Evolutionary conservation across 2,329 filamentous ascomycete species (phyloP).

Genomic region (Aspergillus fijiensis): DNA sequence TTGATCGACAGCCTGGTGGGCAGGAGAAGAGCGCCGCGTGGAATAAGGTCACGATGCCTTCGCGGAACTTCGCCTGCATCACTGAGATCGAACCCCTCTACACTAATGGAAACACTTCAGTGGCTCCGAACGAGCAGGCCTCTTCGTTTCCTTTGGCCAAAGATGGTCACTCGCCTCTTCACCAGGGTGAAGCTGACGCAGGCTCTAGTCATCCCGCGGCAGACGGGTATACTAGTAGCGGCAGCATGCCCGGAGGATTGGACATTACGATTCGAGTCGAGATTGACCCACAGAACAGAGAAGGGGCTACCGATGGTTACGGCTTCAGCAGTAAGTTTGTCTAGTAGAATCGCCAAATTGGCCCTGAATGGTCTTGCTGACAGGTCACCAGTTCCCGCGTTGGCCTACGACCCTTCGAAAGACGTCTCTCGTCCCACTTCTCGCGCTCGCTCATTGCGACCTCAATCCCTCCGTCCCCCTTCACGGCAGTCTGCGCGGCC

Average conservation of each 20-base stretch:
- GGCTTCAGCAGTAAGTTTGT: slow-evolving; percentile 48
- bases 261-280: slow-evolving; percentile 49
- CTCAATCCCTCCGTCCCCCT: slow-evolving; percentile 13
- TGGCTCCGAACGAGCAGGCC: slow-evolving; percentile 21
- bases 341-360: background rate
- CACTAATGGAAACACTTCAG: slow-evolving; percentile 23
- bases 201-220: slow-evolving; percentile 78
- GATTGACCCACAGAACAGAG: slow-evolving; percentile 44
- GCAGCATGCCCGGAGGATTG: slow-evolving; percentile 43
- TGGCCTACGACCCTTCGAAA: slow-evolving; percentile 15
- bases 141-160: slow-evolving; percentile 43
- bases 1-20: slow-evolving; percentile 60
- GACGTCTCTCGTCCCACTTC: slow-evolving; percentile 15
- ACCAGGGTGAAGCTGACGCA: slow-evolving; percentile 72
- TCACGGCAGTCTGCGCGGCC: slow-evolving; percentile 17
- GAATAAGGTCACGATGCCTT: slow-evolving; percentile 84
- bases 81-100: slow-evolving; percentile 47
- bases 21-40: slow-evolving; percentile 64
- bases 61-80: slow-evolving; percentile 64
- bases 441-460: slow-evolving; percentile 16
- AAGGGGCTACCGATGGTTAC: slow-evolving; percentile 48
- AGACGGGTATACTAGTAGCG: slow-evolving; percentile 40
- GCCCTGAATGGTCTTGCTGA: slow-evolving; percentile 3
- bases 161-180: slow-evolving; percentile 69
- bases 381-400: slow-evolving; percentile 20